Evolutionary conservation across 75 land plant species (phyloP).

Genomic region (Isoetes taiwanensis): DNA sequence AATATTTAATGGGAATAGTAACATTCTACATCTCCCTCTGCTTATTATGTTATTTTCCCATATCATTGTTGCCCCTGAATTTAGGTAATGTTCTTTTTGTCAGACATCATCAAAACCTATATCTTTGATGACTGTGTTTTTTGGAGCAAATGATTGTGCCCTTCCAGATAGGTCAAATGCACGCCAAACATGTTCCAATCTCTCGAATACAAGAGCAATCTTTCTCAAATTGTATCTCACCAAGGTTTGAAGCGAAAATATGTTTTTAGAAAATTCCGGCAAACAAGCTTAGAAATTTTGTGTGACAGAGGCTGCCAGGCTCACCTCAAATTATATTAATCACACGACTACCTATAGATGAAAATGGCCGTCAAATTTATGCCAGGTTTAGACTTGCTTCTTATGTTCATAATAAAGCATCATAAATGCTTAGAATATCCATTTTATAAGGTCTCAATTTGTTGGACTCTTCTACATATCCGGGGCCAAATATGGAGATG

Average conservation of each 20-base stretch:
- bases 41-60: too few relatives aligned
- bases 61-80: too few relatives aligned
- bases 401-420: too few relatives aligned
- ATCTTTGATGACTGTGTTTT: constrained; percentile 47
- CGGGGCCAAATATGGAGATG: constrained; percentile 66
- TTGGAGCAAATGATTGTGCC: constrained; percentile 64
- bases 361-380: constrained; percentile 41
- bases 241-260: constrained; percentile 27
- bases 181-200: constrained; percentile 57
- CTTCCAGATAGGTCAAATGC: constrained; percentile 35
- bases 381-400: too few relatives aligned
- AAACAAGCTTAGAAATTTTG: too few relatives aligned
- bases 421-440: too few relatives aligned
- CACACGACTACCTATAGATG: constrained; percentile 76
- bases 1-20: too few relatives aligned
- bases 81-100: too few relatives aligned
- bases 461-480: not conserved
- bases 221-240: constrained; percentile 28
- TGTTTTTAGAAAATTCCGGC: too few relatives aligned
- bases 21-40: too few relatives aligned
- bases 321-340: constrained; percentile 34
- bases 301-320: constrained; percentile 32
- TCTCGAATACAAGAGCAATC: constrained; percentile 47
- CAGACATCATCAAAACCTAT: constrained; percentile 13
- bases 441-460: too few relatives aligned